Conservation (phyloP, 805 yeast genomes). For the Hanseniaspora pseudoguilliermondii region DNA sequence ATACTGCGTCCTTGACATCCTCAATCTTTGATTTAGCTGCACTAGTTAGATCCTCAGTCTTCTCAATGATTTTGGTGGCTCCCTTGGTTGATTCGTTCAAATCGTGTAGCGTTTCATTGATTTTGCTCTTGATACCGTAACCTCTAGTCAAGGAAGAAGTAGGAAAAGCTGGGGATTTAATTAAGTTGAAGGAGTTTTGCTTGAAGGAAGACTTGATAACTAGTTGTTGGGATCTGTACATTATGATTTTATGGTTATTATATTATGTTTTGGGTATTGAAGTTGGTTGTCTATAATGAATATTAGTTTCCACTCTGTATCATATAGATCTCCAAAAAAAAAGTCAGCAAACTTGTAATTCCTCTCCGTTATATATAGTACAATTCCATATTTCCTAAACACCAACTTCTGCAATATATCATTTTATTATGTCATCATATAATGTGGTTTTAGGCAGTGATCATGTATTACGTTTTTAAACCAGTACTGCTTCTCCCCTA, state of each 20-base stretch:
- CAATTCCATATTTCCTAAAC: no score
- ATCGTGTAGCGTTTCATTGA: constrained; percentile 19
- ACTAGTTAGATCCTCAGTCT: constrained; percentile 19
- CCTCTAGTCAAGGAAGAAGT: not conserved
- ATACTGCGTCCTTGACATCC: constrained; percentile 13
- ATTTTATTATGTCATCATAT: not conserved
- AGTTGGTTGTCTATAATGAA: no score
- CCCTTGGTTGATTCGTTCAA: constrained; percentile 18
- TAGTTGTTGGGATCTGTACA: not conserved
- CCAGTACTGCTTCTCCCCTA: not conserved
- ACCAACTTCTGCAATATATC: not conserved
- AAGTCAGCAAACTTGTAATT: no score
- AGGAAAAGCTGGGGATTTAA: not conserved
- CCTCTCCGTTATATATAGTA: not conserved
- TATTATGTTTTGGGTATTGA: not conserved
- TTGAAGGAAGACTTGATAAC: not conserved
- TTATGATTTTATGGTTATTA: not conserved
- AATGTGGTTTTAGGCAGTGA: not conserved
- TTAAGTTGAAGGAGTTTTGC: not conserved
- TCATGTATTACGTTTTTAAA: not conserved
- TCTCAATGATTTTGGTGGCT: constrained; percentile 21
- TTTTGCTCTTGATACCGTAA: constrained; percentile 6
- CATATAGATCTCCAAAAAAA: no score
- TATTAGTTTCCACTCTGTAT: no score
- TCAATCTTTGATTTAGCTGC: constrained; percentile 14